Conservation (phyloP, 164 flowering plant species). For the Berberis vulgaris region DNA sequence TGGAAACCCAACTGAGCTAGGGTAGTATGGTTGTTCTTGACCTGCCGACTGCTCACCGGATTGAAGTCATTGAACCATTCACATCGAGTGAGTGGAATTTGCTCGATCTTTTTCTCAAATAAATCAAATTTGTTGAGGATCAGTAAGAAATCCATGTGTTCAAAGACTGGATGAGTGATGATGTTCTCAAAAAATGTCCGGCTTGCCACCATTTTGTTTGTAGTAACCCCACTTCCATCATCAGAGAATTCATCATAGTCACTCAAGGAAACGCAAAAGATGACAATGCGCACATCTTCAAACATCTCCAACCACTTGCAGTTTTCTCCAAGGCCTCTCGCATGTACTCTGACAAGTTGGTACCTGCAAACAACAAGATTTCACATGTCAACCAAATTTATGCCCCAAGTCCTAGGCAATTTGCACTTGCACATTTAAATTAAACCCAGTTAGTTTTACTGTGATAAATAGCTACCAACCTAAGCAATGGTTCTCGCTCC, state of each 20-base stretch:
- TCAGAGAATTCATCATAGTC: conserved; percentile 62
- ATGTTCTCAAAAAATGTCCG: conserved; percentile 73
- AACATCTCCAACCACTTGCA: conserved; percentile 98
- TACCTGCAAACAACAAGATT: conserved; percentile 36
- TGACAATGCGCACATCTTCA: conserved; percentile 79
- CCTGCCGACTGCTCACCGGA: conserved; percentile 52
- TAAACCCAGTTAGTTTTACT: background rate
- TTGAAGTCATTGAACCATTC: conserved; percentile 86
- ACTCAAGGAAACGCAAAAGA: conserved; percentile 69
- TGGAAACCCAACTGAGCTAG: conserved; percentile 67
- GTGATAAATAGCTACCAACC: conserved; percentile 32
- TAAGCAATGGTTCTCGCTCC: conserved; percentile 57
- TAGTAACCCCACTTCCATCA: conserved; percentile 37
- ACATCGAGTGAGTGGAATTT: conserved; percentile 49
- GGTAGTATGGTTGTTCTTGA: conserved; percentile 20
- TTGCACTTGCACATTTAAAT: too few relatives aligned
- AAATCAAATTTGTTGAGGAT: conserved; percentile 73
- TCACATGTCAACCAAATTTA: too few relatives aligned
- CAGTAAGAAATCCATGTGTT: conserved; percentile 68
- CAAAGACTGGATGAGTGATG: conserved; percentile 74
- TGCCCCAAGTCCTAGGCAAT: too few relatives aligned
- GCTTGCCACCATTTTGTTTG: conserved; percentile 70
- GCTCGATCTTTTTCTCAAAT: conserved; percentile 66
- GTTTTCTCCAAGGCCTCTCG: conserved; percentile 73
- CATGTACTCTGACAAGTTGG: conserved; percentile 77